These are phyloP conservation scores for Candida pini DNA, from an alignment of 805 yeast species.

Conservation along the genomic window DNA sequence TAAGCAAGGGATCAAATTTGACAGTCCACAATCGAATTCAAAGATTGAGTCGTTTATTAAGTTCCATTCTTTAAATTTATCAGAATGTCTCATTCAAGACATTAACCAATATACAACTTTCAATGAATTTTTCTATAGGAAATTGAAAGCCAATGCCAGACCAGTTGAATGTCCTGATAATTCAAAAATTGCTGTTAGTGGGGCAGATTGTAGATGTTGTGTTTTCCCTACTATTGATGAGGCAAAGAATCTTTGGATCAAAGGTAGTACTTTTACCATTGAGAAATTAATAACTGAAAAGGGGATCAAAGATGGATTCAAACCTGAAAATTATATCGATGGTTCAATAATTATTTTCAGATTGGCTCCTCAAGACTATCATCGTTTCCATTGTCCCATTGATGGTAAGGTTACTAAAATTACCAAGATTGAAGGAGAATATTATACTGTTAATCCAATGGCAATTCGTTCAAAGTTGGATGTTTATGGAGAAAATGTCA, in stretches of 20 bases:
- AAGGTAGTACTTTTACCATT: slow-evolving; percentile 72
- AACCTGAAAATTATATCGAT: slow-evolving; percentile 39
- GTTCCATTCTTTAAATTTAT: slow-evolving; percentile 74
- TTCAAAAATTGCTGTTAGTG: slow-evolving; percentile 53
- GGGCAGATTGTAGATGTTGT: slow-evolving; percentile 86
- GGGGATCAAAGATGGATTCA: slow-evolving; percentile 14
- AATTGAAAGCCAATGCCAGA: slow-evolving; percentile 65
- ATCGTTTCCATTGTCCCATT: slow-evolving; percentile 87
- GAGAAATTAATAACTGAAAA: slow-evolving; percentile 35
- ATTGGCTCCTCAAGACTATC: slow-evolving; percentile 96
- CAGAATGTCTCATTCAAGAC: slow-evolving; percentile 54
- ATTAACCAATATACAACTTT: slow-evolving; percentile 56
- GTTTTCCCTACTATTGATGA: slow-evolving; percentile 51
- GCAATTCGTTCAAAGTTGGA: slow-evolving; percentile 84
- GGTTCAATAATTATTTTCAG: slow-evolving; percentile 77
- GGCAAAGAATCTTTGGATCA: slow-evolving; percentile 84
- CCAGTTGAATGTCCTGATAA: slow-evolving; percentile 54
- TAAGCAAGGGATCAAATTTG: slow-evolving; percentile 83
- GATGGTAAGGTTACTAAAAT: slow-evolving; percentile 67
- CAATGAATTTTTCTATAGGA: slow-evolving; percentile 85
- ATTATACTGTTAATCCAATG: slow-evolving; percentile 97
- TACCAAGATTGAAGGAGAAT: slow-evolving; percentile 74
- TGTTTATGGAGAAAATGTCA: slow-evolving; percentile 87
- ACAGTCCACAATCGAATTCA: slow-evolving; percentile 55
- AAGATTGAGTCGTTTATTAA: slow-evolving; percentile 73